These are phyloP conservation scores for Raffaelea ambrosiae DNA, from an alignment of 2,329 filamentous ascomycete species.

Conservation along the genomic window DNA sequence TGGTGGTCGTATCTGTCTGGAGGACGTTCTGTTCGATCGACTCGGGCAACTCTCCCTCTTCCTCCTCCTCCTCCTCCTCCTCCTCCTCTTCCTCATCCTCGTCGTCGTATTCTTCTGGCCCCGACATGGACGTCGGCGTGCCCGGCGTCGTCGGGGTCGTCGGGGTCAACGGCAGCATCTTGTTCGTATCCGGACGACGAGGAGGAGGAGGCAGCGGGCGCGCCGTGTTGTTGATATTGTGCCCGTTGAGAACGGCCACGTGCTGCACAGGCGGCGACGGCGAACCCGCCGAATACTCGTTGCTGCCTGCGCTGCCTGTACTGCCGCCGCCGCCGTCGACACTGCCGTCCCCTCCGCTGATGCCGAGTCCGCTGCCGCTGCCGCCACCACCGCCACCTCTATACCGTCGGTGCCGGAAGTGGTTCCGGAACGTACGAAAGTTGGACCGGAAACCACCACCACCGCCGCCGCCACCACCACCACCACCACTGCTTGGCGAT, in stretches of 20 bases:
- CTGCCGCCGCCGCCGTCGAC: too few species aligned
- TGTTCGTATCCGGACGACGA: slow-evolving; percentile 16
- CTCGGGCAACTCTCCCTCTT: neutral
- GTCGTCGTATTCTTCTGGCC: slow-evolving; percentile 16
- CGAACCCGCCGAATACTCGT: neutral
- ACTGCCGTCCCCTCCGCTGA: too few species aligned
- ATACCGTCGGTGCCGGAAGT: too few species aligned
- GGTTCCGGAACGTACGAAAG: slow-evolving; percentile 7
- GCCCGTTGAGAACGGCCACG: too few species aligned
- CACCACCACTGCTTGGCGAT: too few species aligned
- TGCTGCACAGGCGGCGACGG: slow-evolving; percentile 2
- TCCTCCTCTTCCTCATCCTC: neutral
- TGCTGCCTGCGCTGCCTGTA: too few species aligned
- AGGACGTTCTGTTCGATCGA: too few species aligned
- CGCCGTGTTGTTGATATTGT: too few species aligned
- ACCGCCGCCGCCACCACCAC: neutral
- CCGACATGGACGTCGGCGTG: neutral
- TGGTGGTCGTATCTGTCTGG: too few species aligned
- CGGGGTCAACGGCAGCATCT: slow-evolving; percentile 24
- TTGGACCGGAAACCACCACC: slow-evolving; percentile 4
- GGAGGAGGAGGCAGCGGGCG: neutral
- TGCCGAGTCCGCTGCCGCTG: too few species aligned
- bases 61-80: neutral
- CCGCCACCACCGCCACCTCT: too few species aligned
- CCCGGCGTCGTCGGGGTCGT: slow-evolving; percentile 10